Percentiles rank a stretch among this genome's conserved stretches.
These are phyloP conservation scores for Calycina marina DNA, from an alignment of 2,329 filamentous ascomycete genomes.

Conservation along the genomic window DNA sequence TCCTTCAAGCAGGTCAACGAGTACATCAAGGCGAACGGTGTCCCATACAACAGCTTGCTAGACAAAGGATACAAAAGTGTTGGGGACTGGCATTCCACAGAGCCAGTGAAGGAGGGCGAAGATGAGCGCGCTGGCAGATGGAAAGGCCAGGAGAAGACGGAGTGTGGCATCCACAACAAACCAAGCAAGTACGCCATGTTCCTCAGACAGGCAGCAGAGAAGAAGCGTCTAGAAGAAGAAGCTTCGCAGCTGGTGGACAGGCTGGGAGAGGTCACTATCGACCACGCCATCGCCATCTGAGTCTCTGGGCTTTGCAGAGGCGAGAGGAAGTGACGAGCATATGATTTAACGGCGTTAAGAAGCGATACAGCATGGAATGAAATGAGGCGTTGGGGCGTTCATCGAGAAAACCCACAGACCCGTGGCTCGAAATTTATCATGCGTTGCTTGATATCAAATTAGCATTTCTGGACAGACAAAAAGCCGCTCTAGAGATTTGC, in stretches of 20 bases:
- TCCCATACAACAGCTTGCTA: constrained; percentile 86
- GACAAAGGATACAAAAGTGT: constrained; percentile 96
- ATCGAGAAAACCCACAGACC: neutral
- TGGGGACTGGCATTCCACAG: constrained; percentile 96
- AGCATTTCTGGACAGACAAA: too few species aligned
- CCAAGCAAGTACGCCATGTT: constrained; percentile 85
- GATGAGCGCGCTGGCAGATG: constrained; percentile 93
- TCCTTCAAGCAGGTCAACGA: constrained; percentile 75
- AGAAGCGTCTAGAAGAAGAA: constrained; percentile 20
- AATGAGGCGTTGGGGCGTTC: neutral
- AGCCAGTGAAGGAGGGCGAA: constrained; percentile 76
- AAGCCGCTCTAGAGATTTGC: too few species aligned
- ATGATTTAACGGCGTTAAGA: neutral
- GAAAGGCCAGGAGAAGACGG: constrained; percentile 92
- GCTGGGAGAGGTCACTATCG: neutral
- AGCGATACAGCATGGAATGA: neutral
- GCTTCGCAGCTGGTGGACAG: neutral
- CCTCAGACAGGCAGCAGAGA: constrained; percentile 20
- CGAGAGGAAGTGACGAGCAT: neutral
- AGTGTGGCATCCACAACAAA: constrained; percentile 98
- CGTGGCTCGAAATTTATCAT: neutral
- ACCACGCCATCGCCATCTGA: neutral
- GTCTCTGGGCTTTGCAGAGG: neutral
- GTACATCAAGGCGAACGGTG: constrained; percentile 73
- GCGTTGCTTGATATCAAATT: too few species aligned